These are phyloP conservation scores for Penicillium sp. DNA, from an alignment of 2,329 filamentous ascomycete species.

Conservation along the genomic window DNA sequence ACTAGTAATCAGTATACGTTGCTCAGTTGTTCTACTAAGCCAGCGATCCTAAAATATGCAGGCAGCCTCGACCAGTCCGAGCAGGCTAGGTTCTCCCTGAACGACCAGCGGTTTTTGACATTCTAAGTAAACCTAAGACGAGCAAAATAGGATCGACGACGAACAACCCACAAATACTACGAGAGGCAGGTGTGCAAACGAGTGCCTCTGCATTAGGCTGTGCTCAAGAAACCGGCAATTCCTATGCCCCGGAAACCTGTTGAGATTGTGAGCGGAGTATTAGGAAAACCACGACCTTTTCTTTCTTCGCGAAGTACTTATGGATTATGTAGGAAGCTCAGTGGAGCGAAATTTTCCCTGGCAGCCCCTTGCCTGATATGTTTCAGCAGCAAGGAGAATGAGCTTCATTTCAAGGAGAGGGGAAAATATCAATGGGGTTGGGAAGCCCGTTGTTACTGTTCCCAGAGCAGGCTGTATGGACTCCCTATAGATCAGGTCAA, in stretches of 20 bases:
- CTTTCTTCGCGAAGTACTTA: conserved; percentile 34
- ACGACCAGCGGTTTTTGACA: conserved; percentile 31
- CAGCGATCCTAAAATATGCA: conserved; percentile 31
- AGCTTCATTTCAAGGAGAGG: conserved; percentile 32
- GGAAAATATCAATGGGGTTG: conserved; percentile 34
- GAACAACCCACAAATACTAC: conserved; percentile 39
- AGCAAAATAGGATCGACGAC: conserved; percentile 29
- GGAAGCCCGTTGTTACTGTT: conserved; percentile 32
- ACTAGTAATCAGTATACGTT: conserved; percentile 28
- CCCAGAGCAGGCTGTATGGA: conserved; percentile 24
- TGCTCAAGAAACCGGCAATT: conserved; percentile 23
- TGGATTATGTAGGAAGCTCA: conserved; percentile 22
- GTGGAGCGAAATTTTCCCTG: conserved; percentile 24
- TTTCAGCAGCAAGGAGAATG: conserved; percentile 25
- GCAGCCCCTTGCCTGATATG: conserved; percentile 23
- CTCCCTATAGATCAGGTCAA: conserved; percentile 34
- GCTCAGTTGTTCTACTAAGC: conserved; percentile 33
- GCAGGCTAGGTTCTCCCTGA: conserved; percentile 34
- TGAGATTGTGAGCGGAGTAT: conserved; percentile 33
- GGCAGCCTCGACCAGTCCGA: conserved; percentile 29
- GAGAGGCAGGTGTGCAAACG: conserved; percentile 33
- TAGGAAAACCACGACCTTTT: conserved; percentile 38
- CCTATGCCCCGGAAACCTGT: conserved; percentile 31
- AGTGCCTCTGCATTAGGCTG: conserved; percentile 31
- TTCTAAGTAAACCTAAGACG: conserved; percentile 22